phyloP scores from a whole-genome alignment of 1,284 basidiomycete genomes.

The Kwoniella shivajii region DNA sequence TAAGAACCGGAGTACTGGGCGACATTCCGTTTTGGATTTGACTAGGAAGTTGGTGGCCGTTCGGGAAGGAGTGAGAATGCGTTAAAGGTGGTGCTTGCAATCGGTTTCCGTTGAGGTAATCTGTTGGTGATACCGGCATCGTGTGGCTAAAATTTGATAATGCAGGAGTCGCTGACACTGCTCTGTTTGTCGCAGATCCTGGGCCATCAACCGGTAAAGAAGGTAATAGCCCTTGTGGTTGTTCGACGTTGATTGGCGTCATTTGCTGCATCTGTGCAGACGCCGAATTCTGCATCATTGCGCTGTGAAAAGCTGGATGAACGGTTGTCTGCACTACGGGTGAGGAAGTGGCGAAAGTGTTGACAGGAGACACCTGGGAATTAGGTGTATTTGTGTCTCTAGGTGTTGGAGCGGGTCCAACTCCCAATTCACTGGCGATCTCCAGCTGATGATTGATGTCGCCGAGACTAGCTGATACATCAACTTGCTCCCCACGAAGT shows the following conservation, averaged over 20 bases:
- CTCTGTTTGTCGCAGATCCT: background rate
- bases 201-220: constrained; percentile 35
- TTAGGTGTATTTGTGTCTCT: constrained; percentile 33
- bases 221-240: constrained; percentile 29
- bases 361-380: constrained; percentile 38
- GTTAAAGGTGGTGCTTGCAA: constrained; percentile 41
- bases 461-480: constrained; percentile 40
- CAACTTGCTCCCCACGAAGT: constrained; percentile 40
- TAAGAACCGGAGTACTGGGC: constrained; percentile 31
- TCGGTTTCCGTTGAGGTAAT: constrained; percentile 6
- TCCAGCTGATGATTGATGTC: constrained; percentile 47
- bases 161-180: background rate
- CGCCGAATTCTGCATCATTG: constrained; percentile 7
- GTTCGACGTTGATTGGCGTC: constrained; percentile 2
- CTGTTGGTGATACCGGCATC: constrained; percentile 1
- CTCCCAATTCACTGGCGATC: constrained; percentile 43
- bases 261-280: constrained; percentile 5
- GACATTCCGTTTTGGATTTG: constrained; percentile 33
- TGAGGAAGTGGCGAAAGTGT: constrained; percentile 13
- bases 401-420: constrained; percentile 37
- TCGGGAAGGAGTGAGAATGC: constrained; percentile 54
- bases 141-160: background rate
- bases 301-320: constrained; percentile 4
- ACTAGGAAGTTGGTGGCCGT: constrained; percentile 48
- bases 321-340: constrained; percentile 14